Base-by-base conservation (phyloP, 2,329 filamentous ascomycete genomes). In the Penicillium sp. region DNA sequence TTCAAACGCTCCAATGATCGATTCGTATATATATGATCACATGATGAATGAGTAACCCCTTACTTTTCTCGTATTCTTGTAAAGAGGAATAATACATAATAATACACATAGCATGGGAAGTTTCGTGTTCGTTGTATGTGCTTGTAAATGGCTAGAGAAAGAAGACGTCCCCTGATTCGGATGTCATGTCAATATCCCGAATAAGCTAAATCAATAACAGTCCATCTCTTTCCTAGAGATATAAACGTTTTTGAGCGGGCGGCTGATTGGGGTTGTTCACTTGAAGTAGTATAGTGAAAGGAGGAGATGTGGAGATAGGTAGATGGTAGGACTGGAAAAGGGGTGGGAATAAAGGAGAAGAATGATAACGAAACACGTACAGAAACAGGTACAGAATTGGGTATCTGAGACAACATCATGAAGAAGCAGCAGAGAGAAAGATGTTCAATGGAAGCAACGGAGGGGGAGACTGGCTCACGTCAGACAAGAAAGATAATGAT, bases 401-500 rank as follows among this genome's bases (percentile, higher is more conserved):
- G 52, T 55, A 55, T 55, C 52, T 55, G 52, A 33, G 45, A 48
- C 47, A 55, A 52, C 45, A 55, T 42, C 52, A 55, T 23, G 38
- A 42, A 55, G 16, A 47, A 11, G 21, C 18, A 33, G 40, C 21
- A 33, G 43, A 18, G 46, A 47, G 12, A 52, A 12, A 45, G 3
- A 20, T 42, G 26, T 4, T 24, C 26, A 26, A 2, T 24, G 40
- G 30, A 42, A 20, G 23, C 24, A 24, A 23, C 12, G 14, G 21
- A 23, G 21, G 9, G 38, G 12, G 18, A 18, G 28, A 42, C 24
- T 8, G 20, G n/a, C 14, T 14, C 38, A 18, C 33, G 26, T 18
- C n/a, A 3, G 24, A 35, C 14, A 12, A 3, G 18, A 21, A n/a
- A 21, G 35, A 38, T n/a, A 18, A n/a, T 21, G 40, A n/a, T 43